These are phyloP conservation scores for Cubamyces lactineus DNA, from an alignment of 768 basidiomycete genomes.

Conservation along the genomic window DNA sequence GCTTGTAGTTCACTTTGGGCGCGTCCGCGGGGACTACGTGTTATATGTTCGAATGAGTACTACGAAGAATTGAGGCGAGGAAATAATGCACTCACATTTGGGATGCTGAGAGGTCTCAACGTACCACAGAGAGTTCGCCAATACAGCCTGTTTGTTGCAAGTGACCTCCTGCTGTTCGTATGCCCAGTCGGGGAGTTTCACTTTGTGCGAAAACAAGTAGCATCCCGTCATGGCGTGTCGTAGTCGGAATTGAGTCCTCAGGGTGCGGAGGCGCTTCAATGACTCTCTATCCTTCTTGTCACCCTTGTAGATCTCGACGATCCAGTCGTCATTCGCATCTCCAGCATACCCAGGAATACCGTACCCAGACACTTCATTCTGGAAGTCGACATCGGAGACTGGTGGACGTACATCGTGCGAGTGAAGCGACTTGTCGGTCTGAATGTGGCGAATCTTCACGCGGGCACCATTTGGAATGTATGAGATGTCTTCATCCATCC, in stretches of 20 bases:
- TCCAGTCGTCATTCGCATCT: slow-evolving; percentile 93
- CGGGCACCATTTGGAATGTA: slow-evolving; percentile 68
- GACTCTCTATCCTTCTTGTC: slow-evolving; percentile 68
- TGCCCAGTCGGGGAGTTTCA: slow-evolving; percentile 97
- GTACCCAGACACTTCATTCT: slow-evolving; percentile 97
- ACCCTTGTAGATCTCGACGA: slow-evolving; percentile 81
- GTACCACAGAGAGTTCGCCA: slow-evolving; percentile 90
- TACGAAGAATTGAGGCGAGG: neutral
- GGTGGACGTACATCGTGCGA: slow-evolving; percentile 95
- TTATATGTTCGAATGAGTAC: neutral
- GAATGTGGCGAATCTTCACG: slow-evolving; percentile 80
- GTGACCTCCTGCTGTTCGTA: slow-evolving; percentile 99
- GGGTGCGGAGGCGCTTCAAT: slow-evolving; percentile 69
- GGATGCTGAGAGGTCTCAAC: slow-evolving; percentile 86
- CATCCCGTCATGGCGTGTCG: slow-evolving; percentile 88
- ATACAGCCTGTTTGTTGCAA: slow-evolving; percentile 96
- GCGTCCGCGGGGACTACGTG: slow-evolving; percentile 68
- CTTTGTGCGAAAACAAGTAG: slow-evolving; percentile 97
- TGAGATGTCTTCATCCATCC: slow-evolving; percentile 53
- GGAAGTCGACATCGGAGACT: slow-evolving; percentile 97
- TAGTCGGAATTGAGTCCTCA: slow-evolving; percentile 82
- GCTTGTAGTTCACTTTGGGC: slow-evolving; percentile 84
- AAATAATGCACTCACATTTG: slow-evolving; percentile 52
- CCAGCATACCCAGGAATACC: slow-evolving; percentile 85
- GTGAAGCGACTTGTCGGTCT: slow-evolving; percentile 87